Conservation (phyloP, 2,329 filamentous ascomycete species). For the Aureobasidium melanogenum region DNA sequence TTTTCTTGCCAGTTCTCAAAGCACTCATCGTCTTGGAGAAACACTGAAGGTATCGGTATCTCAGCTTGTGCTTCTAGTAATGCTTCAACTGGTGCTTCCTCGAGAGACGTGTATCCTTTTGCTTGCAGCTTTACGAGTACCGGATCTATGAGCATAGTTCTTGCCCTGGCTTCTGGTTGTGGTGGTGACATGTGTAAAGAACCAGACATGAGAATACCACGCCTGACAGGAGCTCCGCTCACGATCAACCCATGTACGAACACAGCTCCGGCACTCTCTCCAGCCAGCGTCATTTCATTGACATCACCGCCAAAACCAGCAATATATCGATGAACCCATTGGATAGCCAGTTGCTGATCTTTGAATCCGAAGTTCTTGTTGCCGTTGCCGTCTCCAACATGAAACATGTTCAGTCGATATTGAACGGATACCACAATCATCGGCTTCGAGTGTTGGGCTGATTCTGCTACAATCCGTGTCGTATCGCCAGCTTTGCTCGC, state of each 20-base stretch:
- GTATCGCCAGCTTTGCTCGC: slow-evolving; percentile 31
- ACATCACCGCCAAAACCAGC: slow-evolving; percentile 28
- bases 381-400: slow-evolving; percentile 34
- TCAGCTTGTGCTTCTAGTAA: slow-evolving; percentile 29
- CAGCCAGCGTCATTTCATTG: slow-evolving; percentile 33
- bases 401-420: slow-evolving; percentile 38
- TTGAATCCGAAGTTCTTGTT: slow-evolving; percentile 20
- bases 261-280: slow-evolving; percentile 40
- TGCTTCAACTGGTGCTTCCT: slow-evolving; percentile 22
- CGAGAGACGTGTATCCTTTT: slow-evolving; percentile 22
- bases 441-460: slow-evolving; percentile 26
- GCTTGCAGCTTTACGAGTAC: slow-evolving; percentile 15
- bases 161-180: slow-evolving; percentile 27
- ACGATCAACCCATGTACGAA: slow-evolving; percentile 37
- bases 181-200: slow-evolving; percentile 36
- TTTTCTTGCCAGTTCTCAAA: slow-evolving; percentile 31
- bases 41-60: slow-evolving; percentile 34
- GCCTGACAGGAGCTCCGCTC: slow-evolving; percentile 24
- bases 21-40: slow-evolving; percentile 31
- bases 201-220: slow-evolving; percentile 34
- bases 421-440: slow-evolving; percentile 37
- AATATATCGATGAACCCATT: slow-evolving; percentile 28
- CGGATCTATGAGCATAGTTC: slow-evolving; percentile 22
- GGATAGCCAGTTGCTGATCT: slow-evolving; percentile 25
- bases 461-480: slow-evolving; percentile 20